phyloP scores from a whole-genome alignment of 1,284 basidiomycete species.

The Ustilago shanxiensis region DNA sequence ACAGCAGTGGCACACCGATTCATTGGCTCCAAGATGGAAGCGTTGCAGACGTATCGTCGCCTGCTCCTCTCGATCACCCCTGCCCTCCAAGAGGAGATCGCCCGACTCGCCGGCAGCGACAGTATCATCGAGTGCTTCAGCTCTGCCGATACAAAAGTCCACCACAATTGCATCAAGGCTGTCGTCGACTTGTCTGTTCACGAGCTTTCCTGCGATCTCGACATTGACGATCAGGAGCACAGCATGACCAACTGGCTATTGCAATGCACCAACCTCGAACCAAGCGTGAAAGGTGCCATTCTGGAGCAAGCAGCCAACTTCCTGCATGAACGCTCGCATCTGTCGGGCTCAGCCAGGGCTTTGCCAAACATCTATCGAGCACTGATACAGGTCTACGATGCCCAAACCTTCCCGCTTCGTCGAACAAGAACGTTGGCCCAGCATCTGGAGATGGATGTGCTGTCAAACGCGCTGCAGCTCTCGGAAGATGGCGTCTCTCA shows the following conservation, averaged over 20 bases:
- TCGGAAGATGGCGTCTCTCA: slow-evolving; percentile 18
- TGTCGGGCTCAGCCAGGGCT: slow-evolving; percentile 43
- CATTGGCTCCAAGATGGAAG: slow-evolving; percentile 22
- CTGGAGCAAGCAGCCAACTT: slow-evolving; percentile 43
- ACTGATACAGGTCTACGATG: slow-evolving; percentile 29
- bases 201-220: slow-evolving; percentile 37
- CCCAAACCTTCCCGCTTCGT: slow-evolving; percentile 38
- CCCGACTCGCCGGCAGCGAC: neutral
- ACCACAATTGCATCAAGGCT: slow-evolving; percentile 22
- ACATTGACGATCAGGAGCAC: slow-evolving; percentile 15
- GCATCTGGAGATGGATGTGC: slow-evolving; percentile 48
- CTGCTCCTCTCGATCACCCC: slow-evolving; percentile 17
- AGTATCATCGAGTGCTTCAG: slow-evolving; percentile 37
- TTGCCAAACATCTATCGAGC: slow-evolving; percentile 24
- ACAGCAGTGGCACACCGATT: slow-evolving; percentile 50
- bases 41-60: slow-evolving; percentile 26
- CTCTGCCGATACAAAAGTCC: slow-evolving; percentile 8
- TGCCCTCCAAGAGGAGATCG: slow-evolving; percentile 5
- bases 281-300: slow-evolving; percentile 31
- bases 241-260: slow-evolving; percentile 33
- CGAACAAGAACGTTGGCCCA: slow-evolving; percentile 42
- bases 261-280: neutral
- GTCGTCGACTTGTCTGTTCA: slow-evolving; percentile 51
- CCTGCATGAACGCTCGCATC: slow-evolving; percentile 47
- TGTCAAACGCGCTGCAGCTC: slow-evolving; percentile 24